Evolutionary conservation across 495 filamentous ascomycete species (phyloP).

Genomic region (Neurospora sp.): DNA sequence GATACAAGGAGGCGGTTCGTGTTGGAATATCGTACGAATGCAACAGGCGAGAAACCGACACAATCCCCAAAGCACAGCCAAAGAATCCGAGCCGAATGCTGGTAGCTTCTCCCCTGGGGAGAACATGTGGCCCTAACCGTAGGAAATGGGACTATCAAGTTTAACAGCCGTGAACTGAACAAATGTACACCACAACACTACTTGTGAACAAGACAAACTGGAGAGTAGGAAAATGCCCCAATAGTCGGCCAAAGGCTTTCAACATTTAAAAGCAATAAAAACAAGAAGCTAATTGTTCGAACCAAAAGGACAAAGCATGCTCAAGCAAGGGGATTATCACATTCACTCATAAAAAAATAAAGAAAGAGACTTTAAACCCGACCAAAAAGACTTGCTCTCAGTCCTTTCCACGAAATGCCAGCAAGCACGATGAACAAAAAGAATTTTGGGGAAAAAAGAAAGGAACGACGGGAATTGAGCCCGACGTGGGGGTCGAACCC

Average conservation of each 20-base stretch:
- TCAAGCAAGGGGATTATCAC: too few relatives aligned
- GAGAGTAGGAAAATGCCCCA: too few relatives aligned
- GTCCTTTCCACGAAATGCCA: too few relatives aligned
- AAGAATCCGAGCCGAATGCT: not conserved
- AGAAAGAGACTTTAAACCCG: too few relatives aligned
- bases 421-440: not conserved
- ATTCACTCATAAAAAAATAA: too few relatives aligned
- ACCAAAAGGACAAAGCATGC: not conserved
- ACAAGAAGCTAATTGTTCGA: too few relatives aligned
- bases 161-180: too few relatives aligned
- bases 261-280: too few relatives aligned
- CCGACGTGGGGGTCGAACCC: not conserved
- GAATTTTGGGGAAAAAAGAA: not conserved
- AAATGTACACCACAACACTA: rapidly evolving
- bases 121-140: not conserved
- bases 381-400: too few relatives aligned
- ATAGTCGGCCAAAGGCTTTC: too few relatives aligned
- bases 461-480: not conserved
- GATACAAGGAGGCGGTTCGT: not conserved
- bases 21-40: not conserved
- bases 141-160: too few relatives aligned
- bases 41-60: not conserved
- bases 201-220: not conserved
- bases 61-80: not conserved
- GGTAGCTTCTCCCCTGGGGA: not conserved